phyloP scores from a whole-genome alignment of 371 early-diverging fungal genomes.

The Dinochytrium kinnereticum region DNA sequence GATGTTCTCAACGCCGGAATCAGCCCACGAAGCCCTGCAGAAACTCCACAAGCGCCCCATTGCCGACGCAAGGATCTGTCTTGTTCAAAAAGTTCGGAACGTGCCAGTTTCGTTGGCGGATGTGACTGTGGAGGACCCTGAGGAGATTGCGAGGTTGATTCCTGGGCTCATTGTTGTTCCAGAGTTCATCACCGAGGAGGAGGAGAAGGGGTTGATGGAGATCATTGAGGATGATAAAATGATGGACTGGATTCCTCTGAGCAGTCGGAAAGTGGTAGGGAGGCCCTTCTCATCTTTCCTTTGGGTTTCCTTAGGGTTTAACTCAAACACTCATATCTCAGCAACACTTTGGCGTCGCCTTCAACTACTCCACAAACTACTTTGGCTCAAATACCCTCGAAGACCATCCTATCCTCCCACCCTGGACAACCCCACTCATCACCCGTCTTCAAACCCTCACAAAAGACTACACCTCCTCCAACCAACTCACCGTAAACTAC shows the following conservation, averaged over 20 bases:
- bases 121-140: constrained; percentile 29
- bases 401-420: constrained; percentile 39
- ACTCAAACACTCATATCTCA: background rate
- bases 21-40: background rate
- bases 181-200: constrained; percentile 48
- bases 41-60: background rate
- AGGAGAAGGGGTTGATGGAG: constrained; percentile 39
- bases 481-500: constrained; percentile 62
- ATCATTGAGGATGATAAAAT: constrained; percentile 28
- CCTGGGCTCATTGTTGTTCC: constrained; percentile 48
- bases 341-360: constrained; percentile 54
- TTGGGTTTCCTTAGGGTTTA: too few species aligned
- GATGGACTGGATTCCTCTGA: constrained; percentile 43
- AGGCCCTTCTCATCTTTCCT: background rate
- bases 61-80: background rate
- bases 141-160: constrained; percentile 25
- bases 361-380: constrained; percentile 54
- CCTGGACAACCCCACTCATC: constrained; percentile 40
- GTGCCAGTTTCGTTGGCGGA: background rate
- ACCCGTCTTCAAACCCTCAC: constrained; percentile 30
- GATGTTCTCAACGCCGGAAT: background rate
- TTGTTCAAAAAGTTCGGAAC: background rate
- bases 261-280: constrained; percentile 46
- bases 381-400: constrained; percentile 31
- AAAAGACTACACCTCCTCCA: constrained; percentile 31